A percentile compares a stretch with the other conserved stretches of the same genome.
phyloP scores from a whole-genome alignment of 306 rosid species.

The Vachellia collinsii region DNA sequence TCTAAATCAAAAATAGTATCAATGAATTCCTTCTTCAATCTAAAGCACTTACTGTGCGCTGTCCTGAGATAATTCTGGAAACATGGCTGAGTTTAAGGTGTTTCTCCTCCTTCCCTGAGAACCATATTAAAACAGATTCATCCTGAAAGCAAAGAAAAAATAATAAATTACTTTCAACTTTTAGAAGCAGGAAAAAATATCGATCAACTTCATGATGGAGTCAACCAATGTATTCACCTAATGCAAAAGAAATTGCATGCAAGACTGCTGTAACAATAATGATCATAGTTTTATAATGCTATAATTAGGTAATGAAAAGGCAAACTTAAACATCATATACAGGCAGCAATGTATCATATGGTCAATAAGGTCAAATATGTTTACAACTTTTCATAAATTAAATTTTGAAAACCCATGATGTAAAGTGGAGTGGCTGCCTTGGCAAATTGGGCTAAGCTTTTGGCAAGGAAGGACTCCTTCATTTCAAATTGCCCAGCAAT shows the following conservation, averaged over 20 bases:
- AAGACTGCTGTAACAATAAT: constrained; percentile 26
- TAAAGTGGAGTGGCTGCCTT: constrained; percentile 8
- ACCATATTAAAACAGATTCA: constrained; percentile 94
- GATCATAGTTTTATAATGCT: neutral
- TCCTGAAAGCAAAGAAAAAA: constrained; percentile 67
- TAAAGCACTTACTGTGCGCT: constrained; percentile 81
- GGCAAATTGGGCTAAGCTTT: constrained; percentile 10
- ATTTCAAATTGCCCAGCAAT: constrained; percentile 28
- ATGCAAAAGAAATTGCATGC: constrained; percentile 18
- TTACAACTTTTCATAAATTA: constrained; percentile 5
- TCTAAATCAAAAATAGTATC: constrained; percentile 35
- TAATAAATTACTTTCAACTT: constrained; percentile 33
- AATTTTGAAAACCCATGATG: constrained; percentile 18
- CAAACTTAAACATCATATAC: constrained; percentile 2
- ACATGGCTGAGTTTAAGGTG: constrained; percentile 90
- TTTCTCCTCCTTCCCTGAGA: constrained; percentile 97
- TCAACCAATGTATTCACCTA: constrained; percentile 21
- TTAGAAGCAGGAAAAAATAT: constrained; percentile 33
- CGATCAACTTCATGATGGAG: constrained; percentile 26
- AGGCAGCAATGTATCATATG: constrained; percentile 8
- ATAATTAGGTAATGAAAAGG: constrained; percentile 25
- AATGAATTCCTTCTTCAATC: constrained; percentile 30
- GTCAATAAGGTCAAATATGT: constrained; percentile 23
- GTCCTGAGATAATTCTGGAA: constrained; percentile 96
- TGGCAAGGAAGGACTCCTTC: constrained; percentile 6